Base-by-base conservation (phyloP, 805 yeast genomes). In the Isabelozyma gotoi region DNA sequence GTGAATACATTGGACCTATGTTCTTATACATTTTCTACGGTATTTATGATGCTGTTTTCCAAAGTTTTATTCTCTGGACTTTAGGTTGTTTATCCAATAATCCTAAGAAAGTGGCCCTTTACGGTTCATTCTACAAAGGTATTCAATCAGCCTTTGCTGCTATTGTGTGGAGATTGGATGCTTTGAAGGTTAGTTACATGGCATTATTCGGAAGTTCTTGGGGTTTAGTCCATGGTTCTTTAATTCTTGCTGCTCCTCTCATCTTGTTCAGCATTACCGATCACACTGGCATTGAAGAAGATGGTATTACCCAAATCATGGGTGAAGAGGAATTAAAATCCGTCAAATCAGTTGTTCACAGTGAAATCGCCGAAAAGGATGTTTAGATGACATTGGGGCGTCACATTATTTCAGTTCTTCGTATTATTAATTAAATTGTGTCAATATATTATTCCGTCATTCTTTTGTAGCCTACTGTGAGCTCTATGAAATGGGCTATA, bases 71-170 rank as follows among this genome's bases (percentile, higher is more conserved):
- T 40, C 77, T 78, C 62, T 81, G 84, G 82, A 49, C 76, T 35
- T 65, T 82, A 65, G 85, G 86, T 36, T 73, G 82, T 35, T 57
- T 81, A 44, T 71, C 84, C 43, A 81, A 81, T 58, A 74, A 77
- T 53, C 74, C 82, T 24, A 73, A 78, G 63, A 77, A 74, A 58
- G 65, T 71, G 33, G 80, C 83, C 19, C 59, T 80, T 45, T 77
- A 78, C 52, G 81, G 82, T 15, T 84, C 84, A 33, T 77, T 77
- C 59, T 81, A 80, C 67, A 82, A 82, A 66, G 80, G 82, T 44
- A 60, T 82, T 45, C 86, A 81, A 63, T 74, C 81, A 33, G 85
- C 84, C 7, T 84, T 83, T 56, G 80, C 81, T 11, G 85, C 81
- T 18, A 67, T 81, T 38, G 75, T 74, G 11, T 82, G 84, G 85